Percentiles rank a stretch among this genome's conserved stretches.
Evolutionary conservation across 73 alveolate genomes (phyloP).

Genomic region (Paramecium pentaurelia): DNA sequence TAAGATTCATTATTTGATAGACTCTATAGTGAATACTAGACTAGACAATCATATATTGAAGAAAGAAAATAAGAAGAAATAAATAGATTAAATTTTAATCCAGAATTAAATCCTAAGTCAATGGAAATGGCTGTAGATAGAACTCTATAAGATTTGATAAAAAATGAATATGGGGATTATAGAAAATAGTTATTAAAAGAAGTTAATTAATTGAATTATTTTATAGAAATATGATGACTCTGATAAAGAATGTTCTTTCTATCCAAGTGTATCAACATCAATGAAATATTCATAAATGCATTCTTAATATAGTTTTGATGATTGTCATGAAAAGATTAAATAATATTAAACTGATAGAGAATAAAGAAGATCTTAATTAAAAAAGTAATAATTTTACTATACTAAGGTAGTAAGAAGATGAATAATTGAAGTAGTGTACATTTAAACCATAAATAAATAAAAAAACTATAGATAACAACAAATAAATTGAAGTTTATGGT

Average conservation of each 20-base stretch:
- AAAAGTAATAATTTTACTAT: neutral
- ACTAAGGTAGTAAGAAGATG: neutral
- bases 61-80: neutral
- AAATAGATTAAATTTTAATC: neutral
- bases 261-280: conserved; percentile 12
- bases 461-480: neutral
- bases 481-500: neutral
- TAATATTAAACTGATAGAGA: neutral
- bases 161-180: neutral
- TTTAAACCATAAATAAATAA: neutral
- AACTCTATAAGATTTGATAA: neutral
- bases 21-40: neutral
- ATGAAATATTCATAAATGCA: conserved; percentile 21
- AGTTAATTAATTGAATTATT: neutral
- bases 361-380: neutral
- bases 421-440: neutral
- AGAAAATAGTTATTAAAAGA: neutral
- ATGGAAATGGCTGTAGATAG: conserved; percentile 18
- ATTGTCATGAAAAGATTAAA: conserved; percentile 3
- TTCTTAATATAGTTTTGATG: conserved; percentile 33
- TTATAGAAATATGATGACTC: neutral
- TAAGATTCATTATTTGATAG: neutral
- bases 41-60: neutral
- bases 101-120: conserved; percentile 39
- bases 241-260: conserved; percentile 7